A percentile compares a stretch with the other conserved stretches of the same genome.
Conservation (phyloP, 192 early-diverging fungal genomes). For the Coemansia sp. region DNA sequence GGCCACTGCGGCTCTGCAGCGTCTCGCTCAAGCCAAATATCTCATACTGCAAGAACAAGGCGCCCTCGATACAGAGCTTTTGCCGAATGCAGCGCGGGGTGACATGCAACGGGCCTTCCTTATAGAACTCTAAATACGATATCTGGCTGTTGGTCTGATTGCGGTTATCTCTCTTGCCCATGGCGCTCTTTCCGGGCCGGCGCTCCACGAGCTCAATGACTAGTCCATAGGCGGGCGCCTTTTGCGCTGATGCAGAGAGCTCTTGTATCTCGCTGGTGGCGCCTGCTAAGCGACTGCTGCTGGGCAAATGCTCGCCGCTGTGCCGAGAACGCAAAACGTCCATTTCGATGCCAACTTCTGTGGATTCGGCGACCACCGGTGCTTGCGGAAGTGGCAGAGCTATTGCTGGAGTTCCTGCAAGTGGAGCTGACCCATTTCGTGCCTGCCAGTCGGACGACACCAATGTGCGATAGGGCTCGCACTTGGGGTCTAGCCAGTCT, state of each 20-base stretch:
- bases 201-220: constrained; percentile 45
- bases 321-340: constrained; percentile 13
- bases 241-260: constrained; percentile 18
- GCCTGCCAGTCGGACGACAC: constrained; percentile 51
- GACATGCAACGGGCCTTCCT: constrained; percentile 30
- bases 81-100: constrained; percentile 47
- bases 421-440: constrained; percentile 13
- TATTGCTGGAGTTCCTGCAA: neutral
- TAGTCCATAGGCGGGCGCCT: constrained; percentile 43
- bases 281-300: neutral
- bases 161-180: neutral
- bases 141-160: constrained; percentile 29
- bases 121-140: constrained; percentile 47
- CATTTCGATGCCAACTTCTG: constrained; percentile 21
- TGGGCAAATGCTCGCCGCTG: neutral
- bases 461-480: constrained; percentile 45
- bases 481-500: constrained; percentile 45
- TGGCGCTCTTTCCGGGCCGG: neutral
- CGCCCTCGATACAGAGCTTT: constrained; percentile 38
- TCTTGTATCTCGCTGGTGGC: constrained; percentile 41
- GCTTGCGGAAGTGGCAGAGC: neutral
- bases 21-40: constrained; percentile 48
- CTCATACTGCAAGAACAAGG: constrained; percentile 42
- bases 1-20: constrained; percentile 7
- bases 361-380: neutral